phyloP scores from a whole-genome alignment of 805 yeast genomes.

The Schwanniomyces yamadae region DNA sequence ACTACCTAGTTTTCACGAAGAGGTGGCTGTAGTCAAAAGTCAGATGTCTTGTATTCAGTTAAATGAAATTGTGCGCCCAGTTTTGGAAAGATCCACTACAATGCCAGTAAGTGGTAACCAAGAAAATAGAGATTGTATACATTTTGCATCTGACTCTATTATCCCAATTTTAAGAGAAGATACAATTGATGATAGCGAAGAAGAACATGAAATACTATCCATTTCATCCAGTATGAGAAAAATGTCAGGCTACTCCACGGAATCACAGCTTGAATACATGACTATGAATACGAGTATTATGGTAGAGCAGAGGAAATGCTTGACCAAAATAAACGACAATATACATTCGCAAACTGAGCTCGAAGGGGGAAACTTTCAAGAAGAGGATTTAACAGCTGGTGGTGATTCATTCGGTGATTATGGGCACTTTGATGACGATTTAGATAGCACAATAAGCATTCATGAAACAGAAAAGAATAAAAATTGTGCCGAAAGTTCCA shows the following conservation, averaged over 20 bases:
- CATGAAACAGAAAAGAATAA: too few relatives aligned
- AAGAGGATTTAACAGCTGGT: slow-evolving; percentile 7
- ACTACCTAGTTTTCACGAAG: not conserved
- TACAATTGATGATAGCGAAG: slow-evolving; percentile 18
- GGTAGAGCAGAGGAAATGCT: not conserved
- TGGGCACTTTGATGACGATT: not conserved
- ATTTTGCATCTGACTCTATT: too few relatives aligned
- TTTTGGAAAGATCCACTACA: too few relatives aligned
- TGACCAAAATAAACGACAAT: not conserved
- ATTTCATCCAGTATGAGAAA: slow-evolving; percentile 2
- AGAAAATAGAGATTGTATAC: too few relatives aligned
- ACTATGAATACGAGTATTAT: slow-evolving; percentile 2
- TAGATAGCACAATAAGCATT: too few relatives aligned
- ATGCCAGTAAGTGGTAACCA: too few relatives aligned
- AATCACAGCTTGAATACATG: not conserved
- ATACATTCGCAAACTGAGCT: slow-evolving; percentile 3
- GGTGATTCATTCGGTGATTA: not conserved
- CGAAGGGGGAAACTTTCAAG: slow-evolving; percentile 7
- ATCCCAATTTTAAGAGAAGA: too few relatives aligned
- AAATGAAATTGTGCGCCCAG: too few relatives aligned
- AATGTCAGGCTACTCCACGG: slow-evolving; percentile 2
- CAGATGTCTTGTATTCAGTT: slow-evolving; percentile 4
- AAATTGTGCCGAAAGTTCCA: too few relatives aligned
- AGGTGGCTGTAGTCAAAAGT: not conserved
- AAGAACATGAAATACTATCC: slow-evolving; percentile 11